phyloP scores from a whole-genome alignment of 2,329 filamentous ascomycete genomes.

The Arthrobotrys iridis region DNA sequence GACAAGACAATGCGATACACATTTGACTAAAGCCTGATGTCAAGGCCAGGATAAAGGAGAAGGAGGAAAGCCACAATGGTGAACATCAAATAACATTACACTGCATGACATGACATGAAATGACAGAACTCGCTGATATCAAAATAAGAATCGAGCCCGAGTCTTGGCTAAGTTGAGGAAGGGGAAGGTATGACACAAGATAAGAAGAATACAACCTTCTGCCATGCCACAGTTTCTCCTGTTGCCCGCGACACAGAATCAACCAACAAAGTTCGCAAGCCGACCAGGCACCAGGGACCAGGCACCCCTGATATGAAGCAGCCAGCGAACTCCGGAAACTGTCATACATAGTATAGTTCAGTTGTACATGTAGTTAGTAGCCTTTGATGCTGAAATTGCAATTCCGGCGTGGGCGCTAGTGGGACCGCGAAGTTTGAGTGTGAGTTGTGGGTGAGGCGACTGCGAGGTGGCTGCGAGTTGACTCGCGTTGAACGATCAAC shows the following conservation, averaged over 20 bases:
- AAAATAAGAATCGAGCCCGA: not conserved
- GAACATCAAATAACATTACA: not conserved
- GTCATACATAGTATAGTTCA: too few species aligned
- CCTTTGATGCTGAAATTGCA: constrained; percentile 22
- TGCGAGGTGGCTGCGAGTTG: too few species aligned
- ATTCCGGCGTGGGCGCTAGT: constrained; percentile 29
- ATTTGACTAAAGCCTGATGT: too few species aligned
- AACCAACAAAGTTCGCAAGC: not conserved
- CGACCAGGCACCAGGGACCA: constrained; percentile 35
- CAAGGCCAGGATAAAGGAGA: too few species aligned
- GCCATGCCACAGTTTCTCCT: constrained; percentile 13
- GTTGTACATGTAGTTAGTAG: too few species aligned
- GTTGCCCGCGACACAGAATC: constrained; percentile 18
- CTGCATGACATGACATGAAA: not conserved
- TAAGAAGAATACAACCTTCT: constrained; percentile 1
- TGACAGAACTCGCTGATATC: not conserved
- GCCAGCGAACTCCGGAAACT: not conserved
- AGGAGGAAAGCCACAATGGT: constrained; percentile 3
- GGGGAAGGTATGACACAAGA: not conserved
- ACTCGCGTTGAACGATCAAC: too few species aligned
- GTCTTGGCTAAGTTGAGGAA: not conserved
- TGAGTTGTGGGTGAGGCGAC: too few species aligned
- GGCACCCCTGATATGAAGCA: constrained; percentile 15
- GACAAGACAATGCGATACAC: not conserved
- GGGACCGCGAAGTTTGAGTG: not conserved